phyloP scores from a whole-genome alignment of 768 basidiomycete species.

The Ramaria sp. region DNA sequence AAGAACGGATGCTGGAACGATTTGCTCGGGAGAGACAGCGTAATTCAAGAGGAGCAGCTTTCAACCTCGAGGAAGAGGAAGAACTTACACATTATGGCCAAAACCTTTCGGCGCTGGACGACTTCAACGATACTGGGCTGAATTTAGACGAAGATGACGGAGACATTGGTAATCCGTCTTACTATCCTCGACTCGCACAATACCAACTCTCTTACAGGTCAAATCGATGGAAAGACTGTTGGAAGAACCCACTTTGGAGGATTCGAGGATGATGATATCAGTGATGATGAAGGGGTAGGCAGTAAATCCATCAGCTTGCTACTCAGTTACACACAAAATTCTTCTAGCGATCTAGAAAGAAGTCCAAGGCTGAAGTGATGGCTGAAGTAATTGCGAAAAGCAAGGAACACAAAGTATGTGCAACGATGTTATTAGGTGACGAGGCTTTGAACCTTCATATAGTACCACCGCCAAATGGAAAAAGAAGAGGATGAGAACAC shows the following conservation, averaged over 20 bases:
- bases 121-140: constrained; percentile 66
- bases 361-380: constrained; percentile 94
- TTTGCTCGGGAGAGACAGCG: constrained; percentile 87
- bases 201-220: constrained; percentile 29
- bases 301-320: neutral
- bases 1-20: constrained; percentile 94
- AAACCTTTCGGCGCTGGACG: constrained; percentile 73
- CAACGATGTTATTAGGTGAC: neutral
- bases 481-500: constrained; percentile 77
- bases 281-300: constrained; percentile 37
- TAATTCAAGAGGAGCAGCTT: constrained; percentile 57
- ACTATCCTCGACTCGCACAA: neutral
- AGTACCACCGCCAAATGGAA: constrained; percentile 85
- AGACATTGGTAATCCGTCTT: constrained; percentile 14
- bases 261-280: constrained; percentile 56
- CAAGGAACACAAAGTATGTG: constrained; percentile 80
- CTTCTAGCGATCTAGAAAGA: constrained; percentile 67
- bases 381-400: constrained; percentile 95
- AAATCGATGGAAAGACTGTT: constrained; percentile 59
- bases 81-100: constrained; percentile 89
- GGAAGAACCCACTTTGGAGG: constrained; percentile 75
- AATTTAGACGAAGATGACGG: constrained; percentile 41
- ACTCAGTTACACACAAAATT: neutral
- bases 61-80: constrained; percentile 88
- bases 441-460: neutral